These are phyloP conservation scores for Sclerotinia spermophila DNA, from an alignment of 2,329 filamentous ascomycete genomes.

Conservation along the genomic window DNA sequence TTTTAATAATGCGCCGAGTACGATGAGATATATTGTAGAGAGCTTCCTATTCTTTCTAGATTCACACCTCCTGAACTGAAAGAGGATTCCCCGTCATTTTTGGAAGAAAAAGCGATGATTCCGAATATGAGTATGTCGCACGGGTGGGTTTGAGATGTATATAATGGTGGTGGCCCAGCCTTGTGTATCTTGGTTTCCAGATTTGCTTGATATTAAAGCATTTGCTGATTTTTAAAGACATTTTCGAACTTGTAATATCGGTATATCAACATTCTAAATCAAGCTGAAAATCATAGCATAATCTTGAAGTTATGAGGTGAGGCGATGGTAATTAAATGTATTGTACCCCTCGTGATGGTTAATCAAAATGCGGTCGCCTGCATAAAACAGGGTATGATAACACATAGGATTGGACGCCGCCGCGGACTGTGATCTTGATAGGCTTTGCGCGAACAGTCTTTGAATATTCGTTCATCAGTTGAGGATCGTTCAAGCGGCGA, in stretches of 20 bases:
- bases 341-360: background rate
- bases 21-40: background rate
- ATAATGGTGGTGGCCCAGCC: background rate
- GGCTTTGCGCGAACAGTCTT: background rate
- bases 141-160: background rate
- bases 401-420: background rate
- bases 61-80: accelerated
- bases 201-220: background rate
- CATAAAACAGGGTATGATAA: background rate
- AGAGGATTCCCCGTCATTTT: background rate
- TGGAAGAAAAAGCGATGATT: background rate
- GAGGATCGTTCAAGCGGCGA: background rate
- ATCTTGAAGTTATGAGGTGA: background rate
- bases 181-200: background rate
- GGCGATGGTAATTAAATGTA: background rate
- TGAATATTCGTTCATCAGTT: background rate
- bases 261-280: background rate
- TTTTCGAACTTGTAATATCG: background rate
- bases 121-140: background rate
- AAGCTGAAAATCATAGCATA: background rate
- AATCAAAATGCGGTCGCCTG: background rate
- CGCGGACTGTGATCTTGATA: background rate
- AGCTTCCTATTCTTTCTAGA: background rate
- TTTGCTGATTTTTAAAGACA: background rate
- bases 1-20: background rate